A percentile compares a stretch with the other conserved stretches of the same genome.
These are phyloP conservation scores for Globisporangium abappressorium DNA, from an alignment of 352 stramenopile genomes.

Conservation along the genomic window DNA sequence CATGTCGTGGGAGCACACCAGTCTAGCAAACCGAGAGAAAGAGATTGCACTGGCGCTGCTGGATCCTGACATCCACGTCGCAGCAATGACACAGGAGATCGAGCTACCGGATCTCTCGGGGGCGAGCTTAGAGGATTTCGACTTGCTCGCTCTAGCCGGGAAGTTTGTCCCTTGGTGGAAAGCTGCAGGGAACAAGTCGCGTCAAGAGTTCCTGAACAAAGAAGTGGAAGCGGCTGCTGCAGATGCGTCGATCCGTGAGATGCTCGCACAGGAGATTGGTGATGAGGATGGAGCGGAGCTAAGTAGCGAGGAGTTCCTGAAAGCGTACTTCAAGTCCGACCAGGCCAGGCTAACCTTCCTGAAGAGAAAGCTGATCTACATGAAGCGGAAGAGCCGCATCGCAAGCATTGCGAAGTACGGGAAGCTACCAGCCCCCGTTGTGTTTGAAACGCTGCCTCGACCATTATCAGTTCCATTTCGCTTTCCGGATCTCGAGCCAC, in stretches of 20 bases:
- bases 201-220: conserved; percentile 46
- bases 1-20: conserved; percentile 43
- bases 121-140: conserved; percentile 34
- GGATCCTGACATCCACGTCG: conserved; percentile 56
- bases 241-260: conserved; percentile 31
- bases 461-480: conserved; percentile 29
- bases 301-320: conserved; percentile 31
- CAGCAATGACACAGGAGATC: conserved; percentile 51
- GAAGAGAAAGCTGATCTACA: conserved; percentile 46
- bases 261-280: conserved; percentile 31
- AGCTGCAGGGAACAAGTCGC: conserved; percentile 40
- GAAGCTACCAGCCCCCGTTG: conserved; percentile 40
- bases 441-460: conserved; percentile 39
- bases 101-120: conserved; percentile 50
- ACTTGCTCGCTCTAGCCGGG: conserved; percentile 41
- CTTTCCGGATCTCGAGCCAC: conserved; percentile 21
- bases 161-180: conserved; percentile 66
- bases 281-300: conserved; percentile 1
- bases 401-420: conserved; percentile 37
- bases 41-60: conserved; percentile 55
- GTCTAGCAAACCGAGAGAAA: conserved; percentile 31
- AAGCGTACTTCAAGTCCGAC: conserved; percentile 47
- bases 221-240: conserved; percentile 44
- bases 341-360: conserved; percentile 41
- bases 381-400: conserved; percentile 39